phyloP scores from a whole-genome alignment of 306 rosid species.

The Vigna reflexopilosa region DNA sequence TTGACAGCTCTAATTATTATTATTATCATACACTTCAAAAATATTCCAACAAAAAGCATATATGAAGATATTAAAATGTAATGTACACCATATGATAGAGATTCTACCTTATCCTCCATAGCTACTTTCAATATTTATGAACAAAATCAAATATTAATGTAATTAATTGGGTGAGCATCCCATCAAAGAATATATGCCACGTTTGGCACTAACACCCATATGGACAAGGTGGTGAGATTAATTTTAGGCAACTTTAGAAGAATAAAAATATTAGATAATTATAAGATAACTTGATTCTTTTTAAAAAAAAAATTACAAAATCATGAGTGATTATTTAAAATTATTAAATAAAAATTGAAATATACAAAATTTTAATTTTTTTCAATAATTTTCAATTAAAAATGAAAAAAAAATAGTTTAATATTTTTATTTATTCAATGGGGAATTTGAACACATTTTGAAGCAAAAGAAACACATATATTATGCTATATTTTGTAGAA shows the following conservation, averaged over 20 bases:
- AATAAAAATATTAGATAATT: neutral
- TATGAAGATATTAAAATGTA: neutral
- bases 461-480: too few relatives aligned
- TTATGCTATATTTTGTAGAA: too few relatives aligned
- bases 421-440: too few relatives aligned
- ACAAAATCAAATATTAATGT: neutral
- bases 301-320: too few relatives aligned
- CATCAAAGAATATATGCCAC: slow-evolving; percentile 6
- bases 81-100: neutral
- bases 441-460: too few relatives aligned
- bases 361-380: too few relatives aligned
- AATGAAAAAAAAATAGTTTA: too few relatives aligned
- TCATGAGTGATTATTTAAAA: too few relatives aligned
- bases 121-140: neutral
- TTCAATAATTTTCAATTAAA: too few relatives aligned
- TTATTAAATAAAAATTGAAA: too few relatives aligned
- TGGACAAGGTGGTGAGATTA: neutral
- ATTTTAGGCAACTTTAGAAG: neutral
- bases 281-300: neutral
- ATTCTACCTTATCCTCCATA: neutral
- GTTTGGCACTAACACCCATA: neutral
- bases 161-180: neutral
- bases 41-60: neutral
- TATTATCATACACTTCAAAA: too few relatives aligned
- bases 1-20: too few relatives aligned